Evolutionary conservation across 1,139 yeast genomes (phyloP).

Genomic region (Pichia sp.): DNA sequence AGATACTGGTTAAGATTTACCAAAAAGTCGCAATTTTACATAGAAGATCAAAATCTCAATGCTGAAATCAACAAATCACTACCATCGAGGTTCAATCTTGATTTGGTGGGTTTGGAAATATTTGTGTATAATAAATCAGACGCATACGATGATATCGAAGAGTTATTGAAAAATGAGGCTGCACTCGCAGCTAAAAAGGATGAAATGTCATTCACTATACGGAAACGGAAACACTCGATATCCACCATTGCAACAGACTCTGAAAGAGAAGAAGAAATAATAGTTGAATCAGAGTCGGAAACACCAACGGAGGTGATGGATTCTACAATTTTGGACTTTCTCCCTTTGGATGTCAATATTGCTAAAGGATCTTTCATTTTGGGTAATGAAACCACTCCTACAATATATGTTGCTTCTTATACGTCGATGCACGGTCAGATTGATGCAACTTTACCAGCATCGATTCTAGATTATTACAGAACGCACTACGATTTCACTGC

Average conservation of each 20-base stretch:
- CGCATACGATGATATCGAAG: slow-evolving; percentile 64
- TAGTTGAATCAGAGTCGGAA: neutral
- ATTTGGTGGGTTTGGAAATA: slow-evolving; percentile 70
- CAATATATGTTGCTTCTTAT: slow-evolving; percentile 57
- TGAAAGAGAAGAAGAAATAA: neutral
- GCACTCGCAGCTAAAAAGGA: neutral
- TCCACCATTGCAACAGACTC: neutral
- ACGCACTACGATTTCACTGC: slow-evolving; percentile 35
- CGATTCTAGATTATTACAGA: slow-evolving; percentile 48
- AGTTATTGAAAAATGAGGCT: slow-evolving; percentile 17
- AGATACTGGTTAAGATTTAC: slow-evolving; percentile 70
- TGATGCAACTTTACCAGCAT: slow-evolving; percentile 47
- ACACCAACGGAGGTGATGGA: slow-evolving; percentile 7
- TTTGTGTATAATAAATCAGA: slow-evolving; percentile 71
- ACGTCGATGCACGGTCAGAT: slow-evolving; percentile 47
- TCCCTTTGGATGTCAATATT: slow-evolving; percentile 22
- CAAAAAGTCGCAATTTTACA: slow-evolving; percentile 36
- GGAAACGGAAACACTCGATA: neutral
- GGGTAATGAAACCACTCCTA: slow-evolving; percentile 75
- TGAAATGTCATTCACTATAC: neutral
- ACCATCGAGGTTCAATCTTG: slow-evolving; percentile 53
- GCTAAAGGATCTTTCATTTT: slow-evolving; percentile 65
- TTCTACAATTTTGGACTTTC: slow-evolving; percentile 24
- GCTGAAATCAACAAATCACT: slow-evolving; percentile 35
- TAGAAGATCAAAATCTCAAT: slow-evolving; percentile 20